Base-by-base conservation (phyloP, 495 filamentous ascomycete species). In the Penicillium fimorum region DNA sequence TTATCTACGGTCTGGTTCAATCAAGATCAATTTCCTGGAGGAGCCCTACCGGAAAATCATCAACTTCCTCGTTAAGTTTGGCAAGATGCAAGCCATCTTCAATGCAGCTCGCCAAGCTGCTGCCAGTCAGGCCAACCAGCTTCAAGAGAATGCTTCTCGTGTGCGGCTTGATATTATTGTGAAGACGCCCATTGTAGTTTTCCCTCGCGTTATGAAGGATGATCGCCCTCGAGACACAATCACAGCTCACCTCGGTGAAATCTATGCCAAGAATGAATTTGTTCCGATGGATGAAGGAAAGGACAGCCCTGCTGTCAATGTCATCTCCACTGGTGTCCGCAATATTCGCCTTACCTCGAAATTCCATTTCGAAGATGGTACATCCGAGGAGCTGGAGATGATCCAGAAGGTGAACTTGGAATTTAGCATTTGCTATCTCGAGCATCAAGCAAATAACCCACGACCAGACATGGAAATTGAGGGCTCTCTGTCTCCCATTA, bases 1-100 rank as follows among this genome's bases (percentile, higher is more conserved):
- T 30, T 91, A 84, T 66, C 73, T 98, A 13, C 84, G 92, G 24
- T 91, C 94, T 29, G 94, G 92, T 5, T 97, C 94, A 0, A 87
- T 98, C 68, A 96, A 94, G 70, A 79, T 98, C 68, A 97, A 96
- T 66, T 97, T 98, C 67, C 70, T 97, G 8, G 91, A 96, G 60
- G 94, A 97, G 67, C 94, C 94, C 5, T 97, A 96, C 76, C 88
- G 95, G 41, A 97, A 97, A 73, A 98, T 98, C 57, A 90, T 97
- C 72, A 89, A 96, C 65, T 98, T 97, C 72, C 78, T 92, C 29
- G 90, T 98, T 63, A 98, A 98, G 62, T 98, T 98, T 65, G 94
- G 94, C 55, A 96, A 96, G 73, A 98, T 98, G 94, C 94, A 97
- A 71, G 92, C 94, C 22, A 92, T 98, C 46, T 97, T 96, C 79